A percentile compares a stretch with the other conserved stretches of the same genome.
Conservation (phyloP, 2,329 filamentous ascomycete genomes). For the Pochonia chlamydosporia region DNA sequence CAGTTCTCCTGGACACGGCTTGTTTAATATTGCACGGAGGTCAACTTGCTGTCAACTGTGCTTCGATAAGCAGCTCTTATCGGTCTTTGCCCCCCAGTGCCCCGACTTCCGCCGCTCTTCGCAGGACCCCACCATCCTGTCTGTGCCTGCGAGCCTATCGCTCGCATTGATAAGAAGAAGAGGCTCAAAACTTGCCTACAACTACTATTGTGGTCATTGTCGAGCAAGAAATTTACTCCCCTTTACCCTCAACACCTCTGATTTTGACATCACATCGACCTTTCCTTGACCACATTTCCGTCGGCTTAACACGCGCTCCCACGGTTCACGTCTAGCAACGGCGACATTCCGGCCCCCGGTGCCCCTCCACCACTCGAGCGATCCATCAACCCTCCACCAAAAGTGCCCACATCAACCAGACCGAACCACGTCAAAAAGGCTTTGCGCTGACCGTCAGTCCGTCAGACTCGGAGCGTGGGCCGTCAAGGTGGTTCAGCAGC, state of each 20-base stretch:
- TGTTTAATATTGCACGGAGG: background rate
- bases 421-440: conserved; percentile 1
- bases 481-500: background rate
- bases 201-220: too few species aligned
- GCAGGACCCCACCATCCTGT: too few species aligned
- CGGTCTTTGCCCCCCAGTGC: too few species aligned
- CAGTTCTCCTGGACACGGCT: background rate
- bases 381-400: conserved; percentile 3
- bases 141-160: too few species aligned
- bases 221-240: too few species aligned
- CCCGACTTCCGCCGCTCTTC: too few species aligned
- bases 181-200: too few species aligned
- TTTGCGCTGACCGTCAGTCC: background rate
- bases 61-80: too few species aligned
- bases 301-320: too few species aligned
- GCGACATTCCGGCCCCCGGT: conserved; percentile 1
- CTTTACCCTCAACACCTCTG: too few species aligned
- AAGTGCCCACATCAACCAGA: background rate
- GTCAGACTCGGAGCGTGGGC: background rate
- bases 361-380: conserved; percentile 4
- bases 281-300: too few species aligned
- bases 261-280: background rate
- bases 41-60: background rate
- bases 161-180: too few species aligned
- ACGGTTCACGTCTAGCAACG: background rate